Conservation (phyloP, 176 grass and related monocot species). For the Oryza australiensis region DNA sequence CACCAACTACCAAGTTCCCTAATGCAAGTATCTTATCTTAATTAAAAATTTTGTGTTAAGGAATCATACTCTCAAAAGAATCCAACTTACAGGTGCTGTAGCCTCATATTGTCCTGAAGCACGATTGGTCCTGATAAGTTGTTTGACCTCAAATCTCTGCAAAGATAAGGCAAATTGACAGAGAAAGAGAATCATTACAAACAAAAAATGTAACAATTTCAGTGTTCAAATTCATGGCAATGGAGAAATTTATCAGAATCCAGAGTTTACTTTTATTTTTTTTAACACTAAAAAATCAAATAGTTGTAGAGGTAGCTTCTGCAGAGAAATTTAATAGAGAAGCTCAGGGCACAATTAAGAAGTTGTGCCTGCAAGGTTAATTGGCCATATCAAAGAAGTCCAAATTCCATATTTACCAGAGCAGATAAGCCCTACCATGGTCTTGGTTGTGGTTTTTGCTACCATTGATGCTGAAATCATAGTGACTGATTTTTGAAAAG, state of each 20-base stretch:
- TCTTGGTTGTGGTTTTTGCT: not conserved
- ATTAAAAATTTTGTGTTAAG: not conserved
- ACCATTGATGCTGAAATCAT: not conserved
- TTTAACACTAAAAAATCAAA: not conserved
- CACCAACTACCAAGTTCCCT: not conserved
- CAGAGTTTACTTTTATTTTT: not conserved
- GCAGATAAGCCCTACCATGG: not conserved
- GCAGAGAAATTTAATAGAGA: not conserved
- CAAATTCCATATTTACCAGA: not conserved
- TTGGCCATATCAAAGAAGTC: not conserved
- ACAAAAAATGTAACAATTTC: not conserved
- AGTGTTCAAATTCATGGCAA: conserved; percentile 20
- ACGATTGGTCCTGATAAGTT: conserved; percentile 35
- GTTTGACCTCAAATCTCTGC: conserved; percentile 50
- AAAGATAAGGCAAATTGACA: not conserved
- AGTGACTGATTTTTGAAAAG: not conserved
- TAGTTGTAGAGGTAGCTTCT: not conserved
- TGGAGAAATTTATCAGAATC: not conserved
- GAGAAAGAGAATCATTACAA: not conserved
- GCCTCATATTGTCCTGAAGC: not conserved
- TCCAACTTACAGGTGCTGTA: conserved; percentile 30
- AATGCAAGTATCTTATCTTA: not conserved
- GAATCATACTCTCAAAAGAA: not conserved
- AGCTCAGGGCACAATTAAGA: not conserved
- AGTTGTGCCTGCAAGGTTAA: not conserved